A percentile compares a stretch with the other conserved stretches of the same genome.
Conservation (phyloP, 192 early-diverging fungal genomes). For the Coemansia brasiliensis region DNA sequence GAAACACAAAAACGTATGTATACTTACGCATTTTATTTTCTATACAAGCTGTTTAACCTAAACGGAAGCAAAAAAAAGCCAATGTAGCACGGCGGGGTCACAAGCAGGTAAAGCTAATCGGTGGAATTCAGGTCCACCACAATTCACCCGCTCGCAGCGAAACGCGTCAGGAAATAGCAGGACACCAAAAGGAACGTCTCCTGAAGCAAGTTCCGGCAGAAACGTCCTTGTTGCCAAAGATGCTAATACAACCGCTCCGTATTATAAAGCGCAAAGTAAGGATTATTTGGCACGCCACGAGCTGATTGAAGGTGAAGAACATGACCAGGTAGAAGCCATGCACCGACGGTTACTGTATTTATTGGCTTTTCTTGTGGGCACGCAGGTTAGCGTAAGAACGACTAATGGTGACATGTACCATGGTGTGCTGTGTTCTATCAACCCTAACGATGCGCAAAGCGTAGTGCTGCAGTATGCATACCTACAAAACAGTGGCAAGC, state of each 20-base stretch:
- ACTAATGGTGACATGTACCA: slow-evolving; percentile 21
- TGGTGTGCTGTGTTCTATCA: slow-evolving; percentile 47
- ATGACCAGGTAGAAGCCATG: slow-evolving; percentile 48
- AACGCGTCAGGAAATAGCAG: slow-evolving; percentile 17
- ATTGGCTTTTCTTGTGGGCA: slow-evolving; percentile 40
- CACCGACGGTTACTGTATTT: slow-evolving; percentile 46
- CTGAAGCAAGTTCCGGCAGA: slow-evolving; percentile 4
- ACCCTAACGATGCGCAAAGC: slow-evolving; percentile 53
- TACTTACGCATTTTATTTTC: not conserved
- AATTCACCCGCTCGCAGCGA: slow-evolving; percentile 23
- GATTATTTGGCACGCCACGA: not conserved
- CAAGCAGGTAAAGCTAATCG: slow-evolving; percentile 17
- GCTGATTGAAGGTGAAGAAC: slow-evolving; percentile 44
- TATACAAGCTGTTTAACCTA: slow-evolving; percentile 7
- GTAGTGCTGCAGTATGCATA: slow-evolving; percentile 49
- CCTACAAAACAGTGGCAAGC: slow-evolving; percentile 19
- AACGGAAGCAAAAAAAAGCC: not conserved
- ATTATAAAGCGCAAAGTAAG: slow-evolving; percentile 7
- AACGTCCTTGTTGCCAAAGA: not conserved
- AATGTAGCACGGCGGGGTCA: not conserved
- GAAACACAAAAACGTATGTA: slow-evolving; percentile 31
- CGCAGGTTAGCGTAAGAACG: slow-evolving; percentile 30
- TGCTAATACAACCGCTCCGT: slow-evolving; percentile 2
- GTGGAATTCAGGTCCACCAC: slow-evolving; percentile 47
- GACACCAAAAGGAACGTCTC: slow-evolving; percentile 1